Base-by-base conservation (phyloP, 2,329 filamentous ascomycete genomes). In the Nemania bipapillata region DNA sequence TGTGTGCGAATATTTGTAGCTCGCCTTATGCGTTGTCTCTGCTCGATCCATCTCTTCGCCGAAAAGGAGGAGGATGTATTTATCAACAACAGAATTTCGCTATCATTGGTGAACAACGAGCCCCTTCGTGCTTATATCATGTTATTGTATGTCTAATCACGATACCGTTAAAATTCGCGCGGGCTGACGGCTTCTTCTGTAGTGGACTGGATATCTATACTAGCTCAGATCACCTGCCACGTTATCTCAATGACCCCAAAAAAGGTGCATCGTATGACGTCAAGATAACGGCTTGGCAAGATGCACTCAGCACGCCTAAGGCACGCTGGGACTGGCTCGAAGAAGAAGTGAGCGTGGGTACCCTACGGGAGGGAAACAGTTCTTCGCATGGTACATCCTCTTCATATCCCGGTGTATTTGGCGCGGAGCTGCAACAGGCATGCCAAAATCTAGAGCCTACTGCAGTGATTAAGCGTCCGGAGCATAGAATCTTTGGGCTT, bases 321-420 rank as follows among this genome's bases (percentile, higher is more conserved):
- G 57, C 78, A 4, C 70, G 79, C 35, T 81, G 79, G 79, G 75
- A 79, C 30, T 81, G 79, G 79, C 66, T 81, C 15, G 79, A 80
- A 58, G 78, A 79, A 67, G 74, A 54, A 11, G 49, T 65, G 17
- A 24, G 32, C 6, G 45, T 68, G 3, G 32, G 65, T 3, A 32
- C 60, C 20, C 22, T 73, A 9, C 45, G 30, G 8, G 42, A 8
- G 6, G 66, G 66, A 8, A 65, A 53, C 4, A 70, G 58, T 20
- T 60, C 52, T 12, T 53, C 69, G 5, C 15, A 57, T 17, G 61
- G 57, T 20, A 35, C 32, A 15, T 22, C 24, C 11, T 65, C 60
- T n/a, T 57, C 54, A 17, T 74, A 79, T 65, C 75, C 77, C n/a
- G 76, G 77, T 28, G 71, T 73, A 6, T 75, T 74, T 24, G 70